Evolutionary conservation across 1,284 basidiomycete genomes (phyloP), one percentile per base, ranked within the genome.

Genomic region (Ceratobasidium papillatum): DNA sequence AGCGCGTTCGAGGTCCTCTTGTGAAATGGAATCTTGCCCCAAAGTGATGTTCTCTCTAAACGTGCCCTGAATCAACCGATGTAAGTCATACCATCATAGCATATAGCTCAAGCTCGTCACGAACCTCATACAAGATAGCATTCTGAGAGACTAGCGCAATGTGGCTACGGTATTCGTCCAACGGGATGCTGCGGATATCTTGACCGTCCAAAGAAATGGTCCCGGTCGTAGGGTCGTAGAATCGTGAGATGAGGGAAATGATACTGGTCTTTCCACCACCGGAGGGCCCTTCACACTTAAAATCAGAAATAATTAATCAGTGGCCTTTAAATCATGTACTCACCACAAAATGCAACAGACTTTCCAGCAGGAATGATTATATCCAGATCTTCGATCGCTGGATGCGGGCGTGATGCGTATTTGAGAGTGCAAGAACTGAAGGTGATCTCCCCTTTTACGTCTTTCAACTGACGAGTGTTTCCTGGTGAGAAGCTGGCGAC

Each of bases 121-220:
- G 19, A 5, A 51, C 69, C 64, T 80, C 81, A 77, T 83, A 85
- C 30, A 85, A 76, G n/a, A 83, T 81, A 0, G 84, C 80, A 54
- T 85, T 83, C 74, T 85, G 84, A 49, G 82, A 82, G 49, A 85
- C 84, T 66, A 83, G 82, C 1, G 83, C 83, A 78, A 85, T 84
- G 71, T 80, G 77, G 25, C 76, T 77, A 14, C 84, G 80, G 32
- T 82, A 79, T 11, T 80, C 76, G 8, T 80, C 77, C 30, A 84
- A 72, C 17, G 81, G 79, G 14, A 82, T 78, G 25, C 78, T 74
- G 3, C 82, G 80, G 59, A 83, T 80, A 74, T 85, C 83, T 3
- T 78, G 72, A 17, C 82, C 83, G 36, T 81, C 83, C 51, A 83
- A 78, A 9, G 76, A 76, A 69, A 85, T 82, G 19, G 79, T 80